A percentile compares a stretch with the other conserved stretches of the same genome.
phyloP scores from a whole-genome alignment of 2,329 filamentous ascomycete species.

The Clarireedia monteithiana region DNA sequence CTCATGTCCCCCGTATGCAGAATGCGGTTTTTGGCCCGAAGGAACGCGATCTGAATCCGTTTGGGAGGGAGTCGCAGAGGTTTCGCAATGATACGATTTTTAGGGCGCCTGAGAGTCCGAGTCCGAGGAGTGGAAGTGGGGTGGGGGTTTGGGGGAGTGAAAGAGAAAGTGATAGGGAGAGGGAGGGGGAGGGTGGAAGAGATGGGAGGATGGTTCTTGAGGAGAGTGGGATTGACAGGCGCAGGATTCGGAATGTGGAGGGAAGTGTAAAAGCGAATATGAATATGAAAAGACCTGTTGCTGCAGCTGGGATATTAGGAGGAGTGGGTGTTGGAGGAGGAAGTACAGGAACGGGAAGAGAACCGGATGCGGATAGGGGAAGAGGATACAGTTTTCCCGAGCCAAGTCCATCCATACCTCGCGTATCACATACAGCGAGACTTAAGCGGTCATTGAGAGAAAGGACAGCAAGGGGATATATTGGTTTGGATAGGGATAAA shows the following conservation, averaged over 20 bases:
- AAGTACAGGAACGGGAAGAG: background rate
- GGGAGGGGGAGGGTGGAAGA: background rate
- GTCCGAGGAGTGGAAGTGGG: background rate
- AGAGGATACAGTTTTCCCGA: background rate
- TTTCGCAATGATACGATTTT: slow-evolving; percentile 1
- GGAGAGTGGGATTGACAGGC: too few species aligned
- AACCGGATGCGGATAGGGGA: too few species aligned
- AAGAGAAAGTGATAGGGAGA: background rate
- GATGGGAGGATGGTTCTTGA: too few species aligned
- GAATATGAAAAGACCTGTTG: background rate
- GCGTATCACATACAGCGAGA: background rate
- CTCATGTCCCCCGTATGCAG: background rate
- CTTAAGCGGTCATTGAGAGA: background rate
- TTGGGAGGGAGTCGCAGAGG: rapidly evolving
- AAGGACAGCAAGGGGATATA: background rate
- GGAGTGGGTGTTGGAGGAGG: background rate
- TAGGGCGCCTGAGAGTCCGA: background rate
- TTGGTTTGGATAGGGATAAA: background rate
- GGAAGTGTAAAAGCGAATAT: background rate
- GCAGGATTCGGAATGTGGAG: background rate
- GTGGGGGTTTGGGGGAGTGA: background rate
- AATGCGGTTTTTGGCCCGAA: background rate
- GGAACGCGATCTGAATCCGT: background rate
- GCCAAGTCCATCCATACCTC: background rate
- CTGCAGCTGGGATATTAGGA: too few species aligned